Base-by-base conservation (phyloP, 2,329 filamentous ascomycete species). In the Ploettnerulaceae sp. region DNA sequence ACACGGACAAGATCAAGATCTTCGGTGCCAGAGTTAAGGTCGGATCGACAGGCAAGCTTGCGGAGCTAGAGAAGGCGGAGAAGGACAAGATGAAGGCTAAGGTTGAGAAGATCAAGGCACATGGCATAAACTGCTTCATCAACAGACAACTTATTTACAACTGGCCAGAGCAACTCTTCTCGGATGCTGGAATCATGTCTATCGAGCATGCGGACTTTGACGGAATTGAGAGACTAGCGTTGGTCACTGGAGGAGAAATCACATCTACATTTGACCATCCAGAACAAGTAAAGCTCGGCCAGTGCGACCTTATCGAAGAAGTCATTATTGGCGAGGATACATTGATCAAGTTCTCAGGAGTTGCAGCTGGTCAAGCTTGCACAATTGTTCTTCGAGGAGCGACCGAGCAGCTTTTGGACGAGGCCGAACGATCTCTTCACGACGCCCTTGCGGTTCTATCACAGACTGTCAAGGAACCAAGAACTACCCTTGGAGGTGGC, bases 1-100 rank as follows among this genome's bases (percentile, higher is more conserved):
- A 98, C 70, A 98, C 93, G 26, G 93, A 98, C 72, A 98, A 98
- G 77, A 88, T 98, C 73, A 98, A 98, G 79, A 97, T 98, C 62
- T 98, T 98, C 62, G 93, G 93, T 54, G 93, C 93, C 12, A 82
- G 91, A 49, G 89, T 98, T 62, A 97, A 97, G 78, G 93, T 98
- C 51, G 86, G 88, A 58, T 91, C 89, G 24, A 98, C 93, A 3
- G 89, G 89, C 67, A 96, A 97, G 76, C 79, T 98, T 39, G 93
- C 93, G n/a, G 93, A 98, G 63, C 76, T 98, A 45, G 93, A 98
- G 70, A 95, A 94, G 77, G 93, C 93, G 5, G 93, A 97, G 74
- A 86, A 89, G 62, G 93, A 98, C 62, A 97, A 97, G 82, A 98
- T 98, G 93, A 94, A 90, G 77, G 86, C 87, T 57, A 98, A 98